Base-by-base conservation (phyloP, 306 rosid genomes). In the Cyclanthera cordifolia region DNA sequence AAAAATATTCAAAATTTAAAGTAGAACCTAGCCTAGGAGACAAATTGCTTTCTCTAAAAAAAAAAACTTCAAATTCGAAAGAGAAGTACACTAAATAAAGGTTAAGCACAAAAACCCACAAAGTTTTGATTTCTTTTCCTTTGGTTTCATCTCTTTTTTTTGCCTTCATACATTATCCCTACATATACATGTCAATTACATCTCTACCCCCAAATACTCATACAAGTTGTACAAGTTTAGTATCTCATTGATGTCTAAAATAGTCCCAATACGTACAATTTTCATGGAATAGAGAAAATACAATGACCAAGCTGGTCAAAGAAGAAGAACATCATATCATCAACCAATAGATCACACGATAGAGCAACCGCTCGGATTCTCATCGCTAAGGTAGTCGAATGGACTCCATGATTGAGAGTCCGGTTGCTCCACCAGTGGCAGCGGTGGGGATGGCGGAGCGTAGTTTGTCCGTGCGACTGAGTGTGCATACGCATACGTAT, bases 351-450 rank as follows among this genome's bases (percentile, higher is more conserved):
- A 2, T 85, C 75, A 84, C 86, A 89, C 79, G 14, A 87, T 8
- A 0, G 74, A 72, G 73, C 97, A 92, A 3, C 86, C 95, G 45
- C 86, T 87, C 8, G 95, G 90, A 75, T 92, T 87, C 27, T 92
- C 97, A 13, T 92, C 97, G 39, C 96, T 89, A 25, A 92, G 82
- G 4, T 84, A 37, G 70, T 78, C 86, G 14, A 87, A 85, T 0
- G 93, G 79, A 74, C 64, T 73, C 0, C 81, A 75, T 13, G 82
- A 76, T 15, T 41, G 89, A 1, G 70, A 46, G 1, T 47, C 15
- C 0, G 48, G 17, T 55, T 12, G 45, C 2, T 82, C 81, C 28
- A 57, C 71, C 48, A 75, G 53, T 27, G 76, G 71, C 23, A 54
- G 45, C 10, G 51, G 19, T 5, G 12, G 32, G 3, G 51, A 39